phyloP scores from a whole-genome alignment of 768 basidiomycete species.

The Mycena haematopus region DNA sequence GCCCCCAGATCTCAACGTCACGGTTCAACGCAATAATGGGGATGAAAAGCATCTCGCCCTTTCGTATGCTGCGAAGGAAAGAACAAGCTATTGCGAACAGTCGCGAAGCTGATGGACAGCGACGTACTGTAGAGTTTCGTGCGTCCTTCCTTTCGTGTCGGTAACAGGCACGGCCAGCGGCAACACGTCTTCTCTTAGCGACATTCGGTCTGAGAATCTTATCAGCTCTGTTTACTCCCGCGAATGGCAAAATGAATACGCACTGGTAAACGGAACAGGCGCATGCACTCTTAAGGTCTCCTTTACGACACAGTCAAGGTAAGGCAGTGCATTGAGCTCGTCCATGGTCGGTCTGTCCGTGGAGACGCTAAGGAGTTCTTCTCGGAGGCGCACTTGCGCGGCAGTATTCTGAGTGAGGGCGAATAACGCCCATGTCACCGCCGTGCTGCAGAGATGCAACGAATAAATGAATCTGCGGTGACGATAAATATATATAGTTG shows the following conservation, averaged over 20 bases:
- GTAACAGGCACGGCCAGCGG: conserved; percentile 5
- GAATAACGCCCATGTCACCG: conserved; percentile 9
- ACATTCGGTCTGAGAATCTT: background rate
- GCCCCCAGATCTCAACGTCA: conserved; percentile 49
- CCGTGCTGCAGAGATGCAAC: conserved; percentile 12
- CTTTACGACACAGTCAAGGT: conserved; percentile 50
- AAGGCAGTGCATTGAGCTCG: conserved; percentile 14
- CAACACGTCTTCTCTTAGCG: conserved; percentile 12
- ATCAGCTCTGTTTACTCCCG: background rate
- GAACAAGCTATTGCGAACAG: background rate
- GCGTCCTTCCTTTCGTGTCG: background rate
- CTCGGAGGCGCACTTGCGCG: conserved; percentile 8
- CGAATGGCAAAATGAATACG: background rate
- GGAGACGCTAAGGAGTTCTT: conserved; percentile 1
- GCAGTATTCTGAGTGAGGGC: conserved; percentile 4
- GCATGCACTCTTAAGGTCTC: conserved; percentile 10
- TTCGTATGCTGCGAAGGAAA: conserved; percentile 2
- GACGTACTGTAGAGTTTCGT: background rate
- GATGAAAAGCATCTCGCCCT: conserved; percentile 3
- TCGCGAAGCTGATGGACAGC: too few relatives aligned
- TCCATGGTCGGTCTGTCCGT: conserved; percentile 19
- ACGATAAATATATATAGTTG: background rate
- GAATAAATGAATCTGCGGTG: too few relatives aligned
- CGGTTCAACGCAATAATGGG: conserved; percentile 41
- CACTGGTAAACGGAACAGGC: background rate